Conservation (phyloP, 139 green algal genomes). For the Chlamydomonas schloesseri region DNA sequence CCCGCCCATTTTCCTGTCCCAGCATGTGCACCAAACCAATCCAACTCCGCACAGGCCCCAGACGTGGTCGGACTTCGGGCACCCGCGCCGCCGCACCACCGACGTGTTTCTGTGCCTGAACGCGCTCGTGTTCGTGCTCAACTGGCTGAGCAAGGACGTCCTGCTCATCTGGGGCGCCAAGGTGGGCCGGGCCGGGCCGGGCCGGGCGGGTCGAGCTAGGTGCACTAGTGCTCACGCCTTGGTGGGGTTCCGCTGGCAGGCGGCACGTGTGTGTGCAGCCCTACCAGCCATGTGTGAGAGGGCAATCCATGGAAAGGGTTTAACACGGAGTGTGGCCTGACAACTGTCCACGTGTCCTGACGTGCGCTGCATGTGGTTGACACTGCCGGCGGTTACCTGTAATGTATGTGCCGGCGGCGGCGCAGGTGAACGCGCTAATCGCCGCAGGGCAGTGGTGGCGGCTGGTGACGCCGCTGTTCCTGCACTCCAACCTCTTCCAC, state of each 20-base stretch:
- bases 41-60: background rate
- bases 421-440: constrained; percentile 82
- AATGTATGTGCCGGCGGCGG: too few relatives aligned
- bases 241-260: too few relatives aligned
- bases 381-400: background rate
- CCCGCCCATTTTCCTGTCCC: too few relatives aligned
- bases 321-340: too few relatives aligned
- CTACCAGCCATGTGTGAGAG: too few relatives aligned
- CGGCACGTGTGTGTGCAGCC: too few relatives aligned
- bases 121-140: constrained; percentile 40
- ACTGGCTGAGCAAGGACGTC: constrained; percentile 59
- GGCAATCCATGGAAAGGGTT: too few relatives aligned
- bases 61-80: constrained; percentile 49
- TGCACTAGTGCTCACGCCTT: too few relatives aligned
- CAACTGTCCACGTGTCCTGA: too few relatives aligned
- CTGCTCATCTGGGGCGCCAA: constrained; percentile 66
- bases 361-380: too few relatives aligned
- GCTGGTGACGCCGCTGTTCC: constrained; percentile 78
- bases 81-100: constrained; percentile 50
- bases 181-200: constrained; percentile 23
- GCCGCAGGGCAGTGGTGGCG: constrained; percentile 77
- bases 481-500: constrained; percentile 84
- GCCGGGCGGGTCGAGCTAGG: too few relatives aligned
- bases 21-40: too few relatives aligned
- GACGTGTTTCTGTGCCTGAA: constrained; percentile 63